Percentiles rank a stretch among this genome's conserved stretches.
These are phyloP conservation scores for Tetrapisispora pingtungensis DNA, from an alignment of 805 yeast genomes.

Conservation along the genomic window DNA sequence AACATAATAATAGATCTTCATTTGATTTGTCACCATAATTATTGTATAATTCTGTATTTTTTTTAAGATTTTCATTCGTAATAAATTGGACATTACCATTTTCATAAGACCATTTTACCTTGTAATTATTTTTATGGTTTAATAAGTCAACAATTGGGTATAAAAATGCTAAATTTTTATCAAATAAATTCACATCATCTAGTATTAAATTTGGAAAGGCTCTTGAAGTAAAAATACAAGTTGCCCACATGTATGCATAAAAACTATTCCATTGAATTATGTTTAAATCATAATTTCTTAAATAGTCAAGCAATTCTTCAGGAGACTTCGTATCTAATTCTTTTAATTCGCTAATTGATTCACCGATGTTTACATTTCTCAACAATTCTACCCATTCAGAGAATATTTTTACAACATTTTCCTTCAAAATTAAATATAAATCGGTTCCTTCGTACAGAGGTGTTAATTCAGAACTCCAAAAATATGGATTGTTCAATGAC, in stretches of 20 bases:
- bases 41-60: constrained; percentile 51
- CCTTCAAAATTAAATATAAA: constrained; percentile 43
- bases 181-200: constrained; percentile 21
- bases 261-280: constrained; percentile 48
- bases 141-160: constrained; percentile 70
- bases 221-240: constrained; percentile 59
- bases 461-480: constrained; percentile 50
- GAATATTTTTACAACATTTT: constrained; percentile 36
- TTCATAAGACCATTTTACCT: constrained; percentile 51
- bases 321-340: constrained; percentile 4
- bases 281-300: constrained; percentile 7
- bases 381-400: constrained; percentile 45
- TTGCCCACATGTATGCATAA: constrained; percentile 66
- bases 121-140: constrained; percentile 55
- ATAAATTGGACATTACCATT: constrained; percentile 34
- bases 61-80: constrained; percentile 25
- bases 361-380: constrained; percentile 3
- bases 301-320: constrained; percentile 13
- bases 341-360: constrained; percentile 1
- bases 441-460: constrained; percentile 57
- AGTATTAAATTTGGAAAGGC: constrained; percentile 70
- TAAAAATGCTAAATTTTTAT: constrained; percentile 51
- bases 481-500: constrained; percentile 49
- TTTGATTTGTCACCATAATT: constrained; percentile 86
- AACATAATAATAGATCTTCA: constrained; percentile 69